Evolutionary conservation across 2,329 filamentous ascomycete species (phyloP).

Genomic region (Claviceps monticola): DNA sequence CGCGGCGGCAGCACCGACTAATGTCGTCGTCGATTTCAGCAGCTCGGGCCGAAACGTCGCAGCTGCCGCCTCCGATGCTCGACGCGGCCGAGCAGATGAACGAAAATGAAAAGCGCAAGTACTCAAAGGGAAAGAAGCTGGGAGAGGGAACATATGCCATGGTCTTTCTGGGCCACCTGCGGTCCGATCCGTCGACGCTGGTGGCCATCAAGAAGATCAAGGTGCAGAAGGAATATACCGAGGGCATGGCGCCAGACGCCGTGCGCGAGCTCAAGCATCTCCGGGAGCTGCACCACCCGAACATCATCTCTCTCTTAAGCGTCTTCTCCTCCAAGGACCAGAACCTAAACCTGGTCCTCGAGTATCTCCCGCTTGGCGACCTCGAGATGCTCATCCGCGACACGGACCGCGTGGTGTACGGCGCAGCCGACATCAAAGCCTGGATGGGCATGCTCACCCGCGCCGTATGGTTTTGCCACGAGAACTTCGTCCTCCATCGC

Average conservation of each 20-base stretch:
- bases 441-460: constrained; percentile 98
- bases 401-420: constrained; percentile 62
- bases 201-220: constrained; percentile 95
- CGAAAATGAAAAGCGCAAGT: constrained; percentile 71
- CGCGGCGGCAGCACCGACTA: neutral
- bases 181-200: constrained; percentile 53
- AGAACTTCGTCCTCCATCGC: constrained; percentile 83
- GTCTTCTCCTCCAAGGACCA: constrained; percentile 95
- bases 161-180: constrained; percentile 78
- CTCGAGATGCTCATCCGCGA: constrained; percentile 91
- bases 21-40: neutral
- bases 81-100: constrained; percentile 71
- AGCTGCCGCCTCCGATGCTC: constrained; percentile 26
- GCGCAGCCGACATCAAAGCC: constrained; percentile 81
- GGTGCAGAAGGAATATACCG: constrained; percentile 69
- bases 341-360: constrained; percentile 89
- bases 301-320: constrained; percentile 83
- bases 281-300: constrained; percentile 85
- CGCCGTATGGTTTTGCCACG: constrained; percentile 92
- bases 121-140: constrained; percentile 82
- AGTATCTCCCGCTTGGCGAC: constrained; percentile 87
- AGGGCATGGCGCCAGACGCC: constrained; percentile 87
- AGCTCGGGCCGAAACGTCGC: constrained; percentile 14
- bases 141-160: constrained; percentile 96
- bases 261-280: constrained; percentile 93